A percentile compares a stretch with the other conserved stretches of the same genome.
Conservation (phyloP, 148 eudicot genomes). For the Silene latifolia region DNA sequence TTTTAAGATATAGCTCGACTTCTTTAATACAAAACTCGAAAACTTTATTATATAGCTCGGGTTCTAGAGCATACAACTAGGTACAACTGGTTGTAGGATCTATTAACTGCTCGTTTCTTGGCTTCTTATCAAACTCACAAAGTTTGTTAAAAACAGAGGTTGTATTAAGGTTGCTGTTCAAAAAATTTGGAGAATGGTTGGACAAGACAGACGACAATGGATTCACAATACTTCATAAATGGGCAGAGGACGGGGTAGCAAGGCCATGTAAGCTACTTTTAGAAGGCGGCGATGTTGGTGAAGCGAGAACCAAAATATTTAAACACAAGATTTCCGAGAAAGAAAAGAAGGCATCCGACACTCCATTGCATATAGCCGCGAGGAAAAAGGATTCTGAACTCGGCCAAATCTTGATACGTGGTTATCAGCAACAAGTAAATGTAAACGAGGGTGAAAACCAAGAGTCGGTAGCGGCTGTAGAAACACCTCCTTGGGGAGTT, state of each 20-base stretch:
- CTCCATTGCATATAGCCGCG: conserved; percentile 14
- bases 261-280: not conserved
- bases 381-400: not conserved
- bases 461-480: not conserved
- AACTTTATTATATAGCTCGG: too few species aligned
- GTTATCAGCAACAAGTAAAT: not conserved
- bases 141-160: conserved; percentile 2
- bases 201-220: not conserved
- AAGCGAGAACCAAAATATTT: not conserved
- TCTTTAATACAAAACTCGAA: too few species aligned
- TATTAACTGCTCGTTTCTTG: too few species aligned
- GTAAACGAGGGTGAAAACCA: not conserved
- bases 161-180: not conserved
- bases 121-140: too few species aligned
- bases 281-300: too few species aligned
- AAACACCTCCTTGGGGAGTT: not conserved
- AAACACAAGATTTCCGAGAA: not conserved
- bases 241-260: not conserved
- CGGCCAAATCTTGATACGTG: not conserved
- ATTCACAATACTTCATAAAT: not conserved
- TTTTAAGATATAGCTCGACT: too few species aligned
- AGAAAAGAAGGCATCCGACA: not conserved
- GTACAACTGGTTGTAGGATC: too few species aligned
- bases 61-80: too few species aligned
- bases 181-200: not conserved